Percentiles rank a stretch among this genome's conserved stretches.
These are phyloP conservation scores for Starmerella roubikii DNA, from an alignment of 805 yeast genomes.

Conservation along the genomic window DNA sequence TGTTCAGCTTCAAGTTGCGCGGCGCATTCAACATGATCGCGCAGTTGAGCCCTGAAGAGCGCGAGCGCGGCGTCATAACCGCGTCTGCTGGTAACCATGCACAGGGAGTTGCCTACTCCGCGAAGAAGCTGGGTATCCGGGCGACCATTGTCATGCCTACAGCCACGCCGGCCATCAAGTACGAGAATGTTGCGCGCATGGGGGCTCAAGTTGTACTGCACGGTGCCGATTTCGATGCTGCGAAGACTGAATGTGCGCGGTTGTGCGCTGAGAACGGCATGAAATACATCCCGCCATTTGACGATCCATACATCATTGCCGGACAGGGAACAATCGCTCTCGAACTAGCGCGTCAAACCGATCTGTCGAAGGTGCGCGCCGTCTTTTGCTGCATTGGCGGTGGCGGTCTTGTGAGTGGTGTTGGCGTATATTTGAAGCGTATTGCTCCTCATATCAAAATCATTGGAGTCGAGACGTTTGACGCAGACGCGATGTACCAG, in stretches of 20 bases:
- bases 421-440: conserved; percentile 79
- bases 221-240: conserved; percentile 93
- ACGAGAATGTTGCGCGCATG: conserved; percentile 74
- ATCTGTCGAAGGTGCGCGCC: conserved; percentile 63
- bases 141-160: conserved; percentile 98
- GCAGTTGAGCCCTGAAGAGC: conserved; percentile 45
- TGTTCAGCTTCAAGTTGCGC: conserved; percentile 87
- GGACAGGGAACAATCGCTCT: conserved; percentile 97
- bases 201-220: conserved; percentile 88
- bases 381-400: conserved; percentile 93
- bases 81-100: conserved; percentile 99
- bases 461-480: conserved; percentile 91
- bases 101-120: conserved; percentile 94
- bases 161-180: conserved; percentile 91
- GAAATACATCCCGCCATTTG: conserved; percentile 94
- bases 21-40: conserved; percentile 98
- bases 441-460: conserved; percentile 95
- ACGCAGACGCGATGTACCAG: conserved; percentile 82
- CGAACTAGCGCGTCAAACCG: conserved; percentile 80
- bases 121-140: conserved; percentile 70
- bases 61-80: conserved; percentile 81
- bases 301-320: conserved; percentile 94
- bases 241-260: conserved; percentile 77
- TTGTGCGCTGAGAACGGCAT: conserved; percentile 55
- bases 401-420: conserved; percentile 89